Conservation (phyloP, 352 stramenopile species). For the Plasmopara viticola region DNA sequence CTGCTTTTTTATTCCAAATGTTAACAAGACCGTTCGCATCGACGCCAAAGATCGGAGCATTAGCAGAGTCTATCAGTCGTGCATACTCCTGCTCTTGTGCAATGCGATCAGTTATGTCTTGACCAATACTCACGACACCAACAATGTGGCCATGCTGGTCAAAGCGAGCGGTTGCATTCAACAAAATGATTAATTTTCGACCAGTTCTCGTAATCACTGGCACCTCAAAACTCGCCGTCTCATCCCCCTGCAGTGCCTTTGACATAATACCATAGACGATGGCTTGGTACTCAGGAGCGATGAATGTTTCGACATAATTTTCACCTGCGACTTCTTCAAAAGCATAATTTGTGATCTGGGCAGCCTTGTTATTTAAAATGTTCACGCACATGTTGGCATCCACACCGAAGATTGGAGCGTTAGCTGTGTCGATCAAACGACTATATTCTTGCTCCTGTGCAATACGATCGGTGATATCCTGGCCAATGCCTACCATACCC, state of each 20-base stretch:
- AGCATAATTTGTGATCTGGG: constrained; percentile 48
- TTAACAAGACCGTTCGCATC: constrained; percentile 15
- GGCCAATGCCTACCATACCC: no score
- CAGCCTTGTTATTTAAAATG: constrained; percentile 59
- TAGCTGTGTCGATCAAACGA: constrained; percentile 57
- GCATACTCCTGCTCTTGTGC: constrained; percentile 8
- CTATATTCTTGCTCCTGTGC: no score
- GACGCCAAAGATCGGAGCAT: constrained; percentile 69
- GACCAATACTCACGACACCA: constrained; percentile 54
- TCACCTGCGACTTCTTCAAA: constrained; percentile 50
- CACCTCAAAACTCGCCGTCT: constrained; percentile 64
- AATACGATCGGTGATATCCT: no score
- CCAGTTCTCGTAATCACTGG: constrained; percentile 43
- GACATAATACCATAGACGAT: constrained; percentile 45
- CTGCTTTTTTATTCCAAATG: no score
- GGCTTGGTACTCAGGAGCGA: constrained; percentile 42
- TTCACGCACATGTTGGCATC: constrained; percentile 56
- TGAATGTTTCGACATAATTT: constrained; percentile 55
- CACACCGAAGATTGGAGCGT: constrained; percentile 68
- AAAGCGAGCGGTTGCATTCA: constrained; percentile 49
- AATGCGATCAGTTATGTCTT: constrained; percentile 45
- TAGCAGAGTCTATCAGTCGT: constrained; percentile 61
- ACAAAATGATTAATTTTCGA: constrained; percentile 35
- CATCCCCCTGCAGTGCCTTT: constrained; percentile 47
- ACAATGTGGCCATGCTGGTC: constrained; percentile 40